Evolutionary conservation across 495 filamentous ascomycete genomes (phyloP).

Genomic region (Sordaria brevicollis): DNA sequence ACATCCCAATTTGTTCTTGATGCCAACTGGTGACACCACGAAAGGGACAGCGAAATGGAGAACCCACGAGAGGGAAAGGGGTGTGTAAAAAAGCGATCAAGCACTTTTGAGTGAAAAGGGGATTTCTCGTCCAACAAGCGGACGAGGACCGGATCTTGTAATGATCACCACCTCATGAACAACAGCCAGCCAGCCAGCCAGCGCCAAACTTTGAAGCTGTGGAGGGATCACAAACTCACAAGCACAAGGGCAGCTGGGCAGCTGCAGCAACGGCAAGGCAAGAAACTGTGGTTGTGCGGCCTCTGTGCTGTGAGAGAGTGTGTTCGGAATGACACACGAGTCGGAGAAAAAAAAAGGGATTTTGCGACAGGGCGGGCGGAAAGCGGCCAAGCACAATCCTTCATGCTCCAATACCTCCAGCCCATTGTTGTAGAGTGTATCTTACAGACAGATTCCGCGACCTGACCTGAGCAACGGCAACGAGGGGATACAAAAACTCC

Average conservation of each 20-base stretch:
- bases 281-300: background rate
- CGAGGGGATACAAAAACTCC: background rate
- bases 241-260: background rate
- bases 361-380: background rate
- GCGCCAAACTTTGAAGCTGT: background rate
- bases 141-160: background rate
- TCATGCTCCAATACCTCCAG: background rate
- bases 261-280: slow-evolving; percentile 6
- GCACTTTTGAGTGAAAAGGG: background rate
- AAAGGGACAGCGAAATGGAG: background rate
- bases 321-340: slow-evolving; percentile 8
- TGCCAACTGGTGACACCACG: background rate
- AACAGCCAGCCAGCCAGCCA: background rate
- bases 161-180: background rate
- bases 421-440: too few relatives aligned
- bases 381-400: background rate
- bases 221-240: background rate
- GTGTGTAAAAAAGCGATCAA: background rate
- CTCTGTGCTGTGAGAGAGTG: background rate
- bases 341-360: slow-evolving; percentile 12
- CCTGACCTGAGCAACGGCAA: background rate
- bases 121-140: background rate
- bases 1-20: background rate
- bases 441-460: background rate
- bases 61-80: background rate